Base-by-base conservation (phyloP, 2,329 filamentous ascomycete species). In the Fusarium napiforme region DNA sequence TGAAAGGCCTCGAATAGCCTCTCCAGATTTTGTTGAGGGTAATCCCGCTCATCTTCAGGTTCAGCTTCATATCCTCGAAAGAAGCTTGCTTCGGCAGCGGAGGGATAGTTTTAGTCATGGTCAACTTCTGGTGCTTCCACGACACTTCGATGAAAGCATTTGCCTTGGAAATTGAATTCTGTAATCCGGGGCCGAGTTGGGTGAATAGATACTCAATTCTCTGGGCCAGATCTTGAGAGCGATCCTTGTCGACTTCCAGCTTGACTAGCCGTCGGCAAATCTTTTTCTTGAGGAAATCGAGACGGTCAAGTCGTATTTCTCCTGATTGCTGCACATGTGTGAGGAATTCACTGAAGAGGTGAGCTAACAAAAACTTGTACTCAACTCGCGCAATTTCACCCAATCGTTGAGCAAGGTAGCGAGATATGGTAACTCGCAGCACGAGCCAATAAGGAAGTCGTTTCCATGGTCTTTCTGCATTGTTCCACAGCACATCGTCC, bases 391-490 rank as follows among this genome's bases (percentile, higher is more conserved):
- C 77, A 63, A 60, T 43, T 23, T 76, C 74, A 3, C 71, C 69
- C 4, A 77, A 50, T 73, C 71, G 5, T 83, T 86, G 16, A 16
- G 19, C 82, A 0, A 93, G 81, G 12, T 86, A 83, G 1, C 90
- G 85, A 52, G 90, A 86, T 4, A 89, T 76, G 0, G 85, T 83
- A 12, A 93, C 90, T 2, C 90, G 87, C 19, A 93, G 78, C 1
- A 90, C 82, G 1, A 93, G 85, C 87, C 90, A 94, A 57, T 88
- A 85, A 0, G 91, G 87, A 9, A 87, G 86, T 43, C 92, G 82
- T 28, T 91, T 85, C 92, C 92, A 94, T 0, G 91, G 91, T 4
- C 82, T 81, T 4, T 84, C 79, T 0, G 85, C 83, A 3, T 85
- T 79, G 3, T 81, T 77, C 80, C 88, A 87, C 30, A 84, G 85